Evolutionary conservation across 768 basidiomycete genomes (phyloP).

Genomic region (Russula griseocarnosa): DNA sequence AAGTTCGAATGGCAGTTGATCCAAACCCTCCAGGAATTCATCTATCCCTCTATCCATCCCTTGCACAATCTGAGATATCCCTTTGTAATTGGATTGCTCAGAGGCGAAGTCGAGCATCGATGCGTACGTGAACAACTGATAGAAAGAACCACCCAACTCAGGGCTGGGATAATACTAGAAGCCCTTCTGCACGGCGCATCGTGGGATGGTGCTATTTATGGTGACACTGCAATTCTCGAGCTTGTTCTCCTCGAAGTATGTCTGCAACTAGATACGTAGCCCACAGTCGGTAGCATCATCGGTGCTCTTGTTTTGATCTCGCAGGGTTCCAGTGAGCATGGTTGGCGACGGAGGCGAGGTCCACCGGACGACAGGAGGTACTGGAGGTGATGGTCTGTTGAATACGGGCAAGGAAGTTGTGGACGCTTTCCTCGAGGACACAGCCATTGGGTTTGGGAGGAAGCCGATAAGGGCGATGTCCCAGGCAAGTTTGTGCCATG

Average conservation of each 20-base stretch:
- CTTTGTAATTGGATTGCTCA: constrained; percentile 4
- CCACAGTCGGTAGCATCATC: background rate
- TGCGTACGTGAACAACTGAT: constrained; percentile 15
- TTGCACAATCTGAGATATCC: constrained; percentile 10
- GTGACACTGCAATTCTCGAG: constrained; percentile 20
- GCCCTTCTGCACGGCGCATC: constrained; percentile 18
- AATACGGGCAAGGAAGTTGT: constrained; percentile 18
- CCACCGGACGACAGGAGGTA: constrained; percentile 16
- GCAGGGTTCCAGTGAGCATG: constrained; percentile 4
- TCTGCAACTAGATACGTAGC: constrained; percentile 18
- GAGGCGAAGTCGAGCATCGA: constrained; percentile 16
- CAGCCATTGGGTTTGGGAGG: background rate
- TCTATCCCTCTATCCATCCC: constrained; percentile 20
- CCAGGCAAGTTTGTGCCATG: background rate
- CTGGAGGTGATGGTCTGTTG: background rate
- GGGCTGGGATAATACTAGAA: constrained; percentile 6
- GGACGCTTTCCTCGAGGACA: constrained; percentile 13
- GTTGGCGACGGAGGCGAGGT: background rate
- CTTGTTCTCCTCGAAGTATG: constrained; percentile 20
- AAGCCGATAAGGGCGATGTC: constrained; percentile 1
- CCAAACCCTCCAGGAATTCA: constrained; percentile 17
- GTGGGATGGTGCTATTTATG: constrained; percentile 12
- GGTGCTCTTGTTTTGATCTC: background rate
- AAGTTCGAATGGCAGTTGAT: constrained; percentile 8
- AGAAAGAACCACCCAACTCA: constrained; percentile 10